Evolutionary conservation across 2,329 filamentous ascomycete genomes (phyloP), one percentile per base, ranked within the genome.

Genomic region (Trichoderma sp.): DNA sequence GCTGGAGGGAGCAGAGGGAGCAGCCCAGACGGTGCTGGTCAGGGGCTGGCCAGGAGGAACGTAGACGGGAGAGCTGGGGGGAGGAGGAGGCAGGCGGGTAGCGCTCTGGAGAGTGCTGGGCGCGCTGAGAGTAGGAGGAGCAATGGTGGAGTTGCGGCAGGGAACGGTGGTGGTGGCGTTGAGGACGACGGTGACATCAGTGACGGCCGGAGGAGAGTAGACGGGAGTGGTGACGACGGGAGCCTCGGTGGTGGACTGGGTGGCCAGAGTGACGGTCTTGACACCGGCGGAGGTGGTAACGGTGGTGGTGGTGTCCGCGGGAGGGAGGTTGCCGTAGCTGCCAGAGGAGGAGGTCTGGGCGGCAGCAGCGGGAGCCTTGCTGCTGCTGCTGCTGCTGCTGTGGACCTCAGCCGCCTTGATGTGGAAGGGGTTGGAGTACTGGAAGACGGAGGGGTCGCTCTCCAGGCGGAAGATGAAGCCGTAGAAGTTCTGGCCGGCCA

Each of bases 361-460:
- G 12, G 54, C 41, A 28, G 48, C 60, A 24, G 71, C 60, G 66
- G 68, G 55, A 58, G 65, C 64, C 28, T 24, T 28, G 30, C 30
- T 30, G 30, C 30, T 30, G 56, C 30, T 30, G 56, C 28, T 28
- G 30, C 30, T 30, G 30, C 30, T 30, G 56, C 43, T 59, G 17
- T 24, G 5, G 51, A 55, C 51, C 30, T 19, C 39, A 56, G 64
- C 70, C 28, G 73, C 77, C 63, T 73, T 72, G 72, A 87, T 85
- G 72, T 78, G 71, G 80, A 89, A 89, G 70, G 85, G 85, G 78
- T 82, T 82, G 64, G 84, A 86, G 81, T 83, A 88, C 81, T 89
- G 85, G 81, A 85, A 86, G 72, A 81, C 76, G 12, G 57, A 68
- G 24, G 77, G 62, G 77, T 86, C 73, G 68, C 74, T 76, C 69